Conservation (phyloP, 768 basidiomycete species). For the Amanita subjunquillea region DNA sequence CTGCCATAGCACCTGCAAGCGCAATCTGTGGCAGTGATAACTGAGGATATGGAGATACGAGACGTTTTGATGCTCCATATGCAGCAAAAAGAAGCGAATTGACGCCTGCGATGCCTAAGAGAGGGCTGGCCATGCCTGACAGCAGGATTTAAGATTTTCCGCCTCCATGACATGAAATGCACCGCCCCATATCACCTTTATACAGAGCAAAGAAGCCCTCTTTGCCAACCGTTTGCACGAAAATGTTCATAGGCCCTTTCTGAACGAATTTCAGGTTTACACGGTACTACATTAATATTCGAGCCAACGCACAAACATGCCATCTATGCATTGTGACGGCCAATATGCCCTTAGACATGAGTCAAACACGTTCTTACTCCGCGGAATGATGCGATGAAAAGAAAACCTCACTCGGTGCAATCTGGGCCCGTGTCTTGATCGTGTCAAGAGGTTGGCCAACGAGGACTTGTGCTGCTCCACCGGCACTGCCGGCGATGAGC, state of each 20-base stretch:
- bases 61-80: slow-evolving; percentile 69
- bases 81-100: slow-evolving; percentile 93
- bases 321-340: slow-evolving; percentile 34
- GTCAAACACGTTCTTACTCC: not conserved
- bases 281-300: slow-evolving; percentile 7
- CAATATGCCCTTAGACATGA: slow-evolving; percentile 4
- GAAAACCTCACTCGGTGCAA: slow-evolving; percentile 58
- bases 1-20: slow-evolving; percentile 84
- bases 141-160: not conserved
- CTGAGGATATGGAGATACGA: slow-evolving; percentile 85
- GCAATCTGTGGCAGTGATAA: slow-evolving; percentile 74
- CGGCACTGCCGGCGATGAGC: slow-evolving; percentile 80
- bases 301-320: slow-evolving; percentile 66
- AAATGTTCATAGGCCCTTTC: slow-evolving; percentile 93
- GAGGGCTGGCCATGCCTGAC: slow-evolving; percentile 81
- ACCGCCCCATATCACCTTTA: slow-evolving; percentile 52
- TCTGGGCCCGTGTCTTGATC: slow-evolving; percentile 81
- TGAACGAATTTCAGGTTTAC: slow-evolving; percentile 17
- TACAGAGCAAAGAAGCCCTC: slow-evolving; percentile 93
- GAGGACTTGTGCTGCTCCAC: slow-evolving; percentile 90
- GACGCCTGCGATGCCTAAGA: slow-evolving; percentile 89
- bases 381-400: not conserved
- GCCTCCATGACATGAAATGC: not conserved
- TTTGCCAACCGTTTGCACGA: slow-evolving; percentile 68
- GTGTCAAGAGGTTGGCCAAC: slow-evolving; percentile 92